These are phyloP conservation scores for Suillus clintonianus DNA, from an alignment of 768 basidiomycete species.

Conservation along the genomic window DNA sequence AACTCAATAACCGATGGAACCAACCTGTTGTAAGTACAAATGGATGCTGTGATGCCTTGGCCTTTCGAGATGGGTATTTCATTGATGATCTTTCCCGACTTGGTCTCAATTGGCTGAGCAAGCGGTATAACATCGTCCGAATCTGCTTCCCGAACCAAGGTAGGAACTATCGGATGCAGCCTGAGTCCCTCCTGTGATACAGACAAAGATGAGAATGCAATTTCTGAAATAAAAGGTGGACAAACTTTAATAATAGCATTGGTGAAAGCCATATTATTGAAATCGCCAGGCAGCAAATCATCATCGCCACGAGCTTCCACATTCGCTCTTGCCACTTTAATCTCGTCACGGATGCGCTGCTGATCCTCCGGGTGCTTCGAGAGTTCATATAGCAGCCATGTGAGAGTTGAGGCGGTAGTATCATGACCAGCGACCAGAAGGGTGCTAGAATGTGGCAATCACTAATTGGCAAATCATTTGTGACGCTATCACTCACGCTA, in stretches of 20 bases:
- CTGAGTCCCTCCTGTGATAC: constrained; percentile 28
- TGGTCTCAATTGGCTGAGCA: constrained; percentile 27
- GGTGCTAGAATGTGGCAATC: constrained; percentile 24
- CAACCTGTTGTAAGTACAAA: constrained; percentile 33
- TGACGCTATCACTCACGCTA: constrained; percentile 24
- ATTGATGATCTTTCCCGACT: constrained; percentile 18
- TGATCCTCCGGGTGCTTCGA: constrained; percentile 19
- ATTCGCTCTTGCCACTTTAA: constrained; percentile 18
- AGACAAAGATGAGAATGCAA: not conserved
- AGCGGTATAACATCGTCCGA: constrained; percentile 37
- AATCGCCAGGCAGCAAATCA: constrained; percentile 31
- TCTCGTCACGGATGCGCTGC: constrained; percentile 15
- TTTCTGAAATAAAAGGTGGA: not conserved
- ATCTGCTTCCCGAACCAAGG: constrained; percentile 24
- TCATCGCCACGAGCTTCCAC: constrained; percentile 21
- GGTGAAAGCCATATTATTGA: constrained; percentile 34
- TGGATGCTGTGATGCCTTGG: constrained; percentile 13
- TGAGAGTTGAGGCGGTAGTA: constrained; percentile 13
- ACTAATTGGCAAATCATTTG: constrained; percentile 15
- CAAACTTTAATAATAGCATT: constrained; percentile 35
- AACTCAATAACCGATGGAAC: not conserved
- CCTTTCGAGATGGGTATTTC: constrained; percentile 21
- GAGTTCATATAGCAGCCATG: constrained; percentile 16
- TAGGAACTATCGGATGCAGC: constrained; percentile 32
- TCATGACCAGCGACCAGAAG: constrained; percentile 21